Conservation (phyloP, 305 asterid genomes). For the Andrographis paniculata region DNA sequence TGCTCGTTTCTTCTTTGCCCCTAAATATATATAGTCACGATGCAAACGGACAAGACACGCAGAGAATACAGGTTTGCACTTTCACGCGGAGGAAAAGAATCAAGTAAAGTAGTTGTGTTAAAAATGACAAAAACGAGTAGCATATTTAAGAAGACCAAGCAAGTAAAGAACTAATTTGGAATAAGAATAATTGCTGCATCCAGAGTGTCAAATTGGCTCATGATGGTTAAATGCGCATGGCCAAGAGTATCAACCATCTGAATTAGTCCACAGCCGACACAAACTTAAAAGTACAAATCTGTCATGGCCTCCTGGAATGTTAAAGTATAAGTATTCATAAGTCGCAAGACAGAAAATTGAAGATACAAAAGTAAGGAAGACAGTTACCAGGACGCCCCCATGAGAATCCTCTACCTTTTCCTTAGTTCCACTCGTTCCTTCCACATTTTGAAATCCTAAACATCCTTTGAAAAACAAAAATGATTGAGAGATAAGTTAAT, state of each 20-base stretch:
- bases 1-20: conserved; percentile 1
- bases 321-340: too few relatives aligned
- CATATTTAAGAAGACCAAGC: not conserved
- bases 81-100: not conserved
- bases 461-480: too few relatives aligned
- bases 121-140: not conserved
- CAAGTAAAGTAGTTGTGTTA: not conserved
- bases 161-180: not conserved
- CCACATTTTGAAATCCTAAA: too few relatives aligned
- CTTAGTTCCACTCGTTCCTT: too few relatives aligned
- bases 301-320: not conserved
- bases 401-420: too few relatives aligned
- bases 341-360: not conserved
- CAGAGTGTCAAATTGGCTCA: not conserved
- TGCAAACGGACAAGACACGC: not conserved
- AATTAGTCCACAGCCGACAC: not conserved
- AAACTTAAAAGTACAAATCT: not conserved
- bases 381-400: not conserved
- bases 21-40: not conserved
- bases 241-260: too few relatives aligned
- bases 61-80: not conserved
- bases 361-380: too few relatives aligned
- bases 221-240: not conserved
- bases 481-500: too few relatives aligned
- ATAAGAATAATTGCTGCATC: too few relatives aligned